Percentiles rank a stretch among this genome's conserved stretches.
Evolutionary conservation across 2,329 filamentous ascomycete genomes (phyloP).

Genomic region (Whalleya microplaca): DNA sequence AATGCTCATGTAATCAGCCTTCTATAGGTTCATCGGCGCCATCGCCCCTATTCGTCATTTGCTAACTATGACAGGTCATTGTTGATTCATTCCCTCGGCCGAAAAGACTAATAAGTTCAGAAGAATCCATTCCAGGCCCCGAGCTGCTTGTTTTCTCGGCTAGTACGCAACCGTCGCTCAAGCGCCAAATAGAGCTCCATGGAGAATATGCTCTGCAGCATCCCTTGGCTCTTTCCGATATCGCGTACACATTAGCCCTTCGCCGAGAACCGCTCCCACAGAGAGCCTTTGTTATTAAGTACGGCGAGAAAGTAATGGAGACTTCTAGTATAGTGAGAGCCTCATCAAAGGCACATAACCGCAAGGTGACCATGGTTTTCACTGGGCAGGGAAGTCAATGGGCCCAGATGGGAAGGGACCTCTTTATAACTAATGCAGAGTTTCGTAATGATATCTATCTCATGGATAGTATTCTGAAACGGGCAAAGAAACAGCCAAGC

Average conservation of each 20-base stretch:
- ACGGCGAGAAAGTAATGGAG: conserved; percentile 12
- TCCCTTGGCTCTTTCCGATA: conserved; percentile 19
- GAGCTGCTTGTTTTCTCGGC: conserved; percentile 30
- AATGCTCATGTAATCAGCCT: conserved; percentile 32
- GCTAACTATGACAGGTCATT: conserved; percentile 20
- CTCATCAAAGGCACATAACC: conserved; percentile 13
- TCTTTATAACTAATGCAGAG: conserved; percentile 19
- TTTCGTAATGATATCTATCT: conserved; percentile 24
- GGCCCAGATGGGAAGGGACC: conserved; percentile 30
- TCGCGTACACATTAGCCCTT: conserved; percentile 38
- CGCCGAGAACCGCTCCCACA: conserved; percentile 35
- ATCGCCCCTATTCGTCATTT: background rate
- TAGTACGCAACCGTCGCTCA: conserved; percentile 22
- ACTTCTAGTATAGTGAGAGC: conserved; percentile 8
- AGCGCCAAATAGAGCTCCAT: conserved; percentile 21
- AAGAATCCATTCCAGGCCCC: conserved; percentile 1
- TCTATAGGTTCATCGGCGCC: conserved; percentile 16
- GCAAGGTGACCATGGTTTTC: conserved; percentile 32
- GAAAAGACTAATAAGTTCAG: background rate
- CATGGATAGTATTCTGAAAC: conserved; percentile 18
- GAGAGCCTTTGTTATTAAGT: conserved; percentile 30
- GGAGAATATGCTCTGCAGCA: conserved; percentile 26
- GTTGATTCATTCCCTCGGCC: conserved; percentile 22
- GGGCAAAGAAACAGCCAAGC: conserved; percentile 12
- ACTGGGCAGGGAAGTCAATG: conserved; percentile 41